Conservation (phyloP, 75 land plant genomes). For the Gnetum montanum region DNA sequence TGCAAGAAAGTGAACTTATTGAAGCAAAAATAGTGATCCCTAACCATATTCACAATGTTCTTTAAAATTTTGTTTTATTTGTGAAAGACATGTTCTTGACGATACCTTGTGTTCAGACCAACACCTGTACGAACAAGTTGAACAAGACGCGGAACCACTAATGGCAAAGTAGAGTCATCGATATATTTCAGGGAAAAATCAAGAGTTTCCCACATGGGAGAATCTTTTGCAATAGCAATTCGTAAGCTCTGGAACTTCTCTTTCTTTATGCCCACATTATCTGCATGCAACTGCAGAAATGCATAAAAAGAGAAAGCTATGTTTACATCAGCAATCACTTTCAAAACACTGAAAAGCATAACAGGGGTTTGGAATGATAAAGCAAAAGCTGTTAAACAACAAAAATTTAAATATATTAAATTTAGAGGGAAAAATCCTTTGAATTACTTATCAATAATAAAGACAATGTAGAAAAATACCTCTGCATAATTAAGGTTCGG, state of each 20-base stretch:
- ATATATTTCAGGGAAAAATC: conserved; percentile 73
- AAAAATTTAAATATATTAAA: too few relatives aligned
- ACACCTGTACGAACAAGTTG: conserved; percentile 94
- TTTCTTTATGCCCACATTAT: conserved; percentile 72
- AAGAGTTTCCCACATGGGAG: conserved; percentile 99
- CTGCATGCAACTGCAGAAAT: conserved; percentile 73
- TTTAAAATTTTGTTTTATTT: too few relatives aligned
- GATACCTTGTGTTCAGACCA: conserved; percentile 90
- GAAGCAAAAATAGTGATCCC: too few relatives aligned
- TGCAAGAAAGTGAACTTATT: too few relatives aligned
- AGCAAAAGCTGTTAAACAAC: conserved; percentile 1
- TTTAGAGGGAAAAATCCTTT: too few relatives aligned
- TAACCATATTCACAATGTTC: too few relatives aligned
- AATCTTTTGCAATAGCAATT: conserved; percentile 89
- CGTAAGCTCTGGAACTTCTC: conserved; percentile 92
- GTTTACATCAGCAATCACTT: too few relatives aligned
- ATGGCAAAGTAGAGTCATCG: conserved; percentile 50
- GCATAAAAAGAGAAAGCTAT: conserved; percentile 4
- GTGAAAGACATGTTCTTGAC: too few relatives aligned
- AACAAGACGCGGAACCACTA: conserved; percentile 79
- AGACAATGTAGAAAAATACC: too few relatives aligned
- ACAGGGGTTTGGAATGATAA: neutral
- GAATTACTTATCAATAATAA: too few relatives aligned
- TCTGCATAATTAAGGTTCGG: conserved; percentile 95
- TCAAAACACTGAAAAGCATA: too few relatives aligned